These are phyloP conservation scores for Priceomyces haplophilus DNA, from an alignment of 805 yeast genomes.

Conservation along the genomic window DNA sequence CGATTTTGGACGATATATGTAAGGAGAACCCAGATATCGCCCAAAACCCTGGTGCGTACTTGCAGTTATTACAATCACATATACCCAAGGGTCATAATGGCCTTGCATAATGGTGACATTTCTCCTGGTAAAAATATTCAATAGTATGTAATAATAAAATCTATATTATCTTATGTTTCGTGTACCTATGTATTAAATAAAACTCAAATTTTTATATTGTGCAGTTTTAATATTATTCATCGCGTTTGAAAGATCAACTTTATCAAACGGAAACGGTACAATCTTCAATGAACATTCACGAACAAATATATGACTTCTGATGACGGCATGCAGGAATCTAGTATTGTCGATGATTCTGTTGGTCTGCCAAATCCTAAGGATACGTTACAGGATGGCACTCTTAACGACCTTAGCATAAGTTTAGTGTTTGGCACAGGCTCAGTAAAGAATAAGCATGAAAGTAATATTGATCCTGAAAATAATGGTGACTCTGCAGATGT, in stretches of 20 bases:
- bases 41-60: slow-evolving; percentile 8
- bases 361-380: not conserved
- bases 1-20: slow-evolving; percentile 5
- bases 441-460: not conserved
- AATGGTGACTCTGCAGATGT: not conserved
- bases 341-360: not conserved
- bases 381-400: slow-evolving; percentile 2
- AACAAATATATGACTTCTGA: not conserved
- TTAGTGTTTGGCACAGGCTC: slow-evolving; percentile 29
- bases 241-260: not conserved
- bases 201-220: too few species aligned
- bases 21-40: slow-evolving; percentile 8
- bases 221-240: not conserved
- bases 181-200: not conserved
- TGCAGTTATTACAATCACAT: slow-evolving; percentile 6
- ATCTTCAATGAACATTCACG: not conserved
- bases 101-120: not conserved
- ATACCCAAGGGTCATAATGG: slow-evolving; percentile 1
- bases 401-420: slow-evolving; percentile 21
- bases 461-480: not conserved
- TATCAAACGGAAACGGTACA: not conserved
- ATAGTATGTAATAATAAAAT: not conserved
- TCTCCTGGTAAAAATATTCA: not conserved
- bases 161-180: too few species aligned
- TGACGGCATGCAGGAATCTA: not conserved